These are phyloP conservation scores for Vanderwaltozyma verrucispora DNA, from an alignment of 805 yeast species.

Conservation along the genomic window DNA sequence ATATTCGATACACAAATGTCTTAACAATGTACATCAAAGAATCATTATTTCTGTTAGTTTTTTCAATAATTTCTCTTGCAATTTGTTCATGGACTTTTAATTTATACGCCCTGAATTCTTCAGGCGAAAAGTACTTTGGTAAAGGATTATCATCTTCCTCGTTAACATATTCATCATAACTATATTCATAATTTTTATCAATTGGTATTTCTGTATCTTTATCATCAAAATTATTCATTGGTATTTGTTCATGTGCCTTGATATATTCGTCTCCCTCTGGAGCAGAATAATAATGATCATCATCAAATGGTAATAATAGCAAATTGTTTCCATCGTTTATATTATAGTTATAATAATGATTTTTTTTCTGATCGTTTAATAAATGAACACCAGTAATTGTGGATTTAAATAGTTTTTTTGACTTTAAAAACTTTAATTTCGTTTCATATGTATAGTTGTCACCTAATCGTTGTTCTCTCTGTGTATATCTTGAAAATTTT, in stretches of 20 bases:
- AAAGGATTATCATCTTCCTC: conserved; percentile 7
- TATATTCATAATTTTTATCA: background rate
- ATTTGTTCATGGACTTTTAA: conserved; percentile 19
- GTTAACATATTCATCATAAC: background rate
- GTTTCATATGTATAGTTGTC: background rate
- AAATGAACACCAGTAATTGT: conserved; percentile 44
- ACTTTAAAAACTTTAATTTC: conserved; percentile 16
- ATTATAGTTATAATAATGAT: conserved; percentile 4
- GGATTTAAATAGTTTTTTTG: conserved; percentile 31
- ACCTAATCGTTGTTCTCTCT: conserved; percentile 2
- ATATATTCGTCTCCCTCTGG: conserved; percentile 1
- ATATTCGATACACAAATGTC: conserved; percentile 23
- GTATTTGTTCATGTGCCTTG: background rate
- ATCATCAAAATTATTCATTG: background rate
- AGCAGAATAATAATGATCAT: conserved; percentile 1
- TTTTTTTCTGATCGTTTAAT: conserved; percentile 2
- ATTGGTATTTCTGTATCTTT: background rate
- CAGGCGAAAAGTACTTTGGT: conserved; percentile 19
- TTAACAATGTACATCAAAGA: conserved; percentile 15
- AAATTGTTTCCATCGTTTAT: conserved; percentile 1
- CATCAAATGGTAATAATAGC: conserved; percentile 2
- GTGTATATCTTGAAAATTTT: conserved; percentile 51
- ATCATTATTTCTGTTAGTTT: conserved; percentile 6
- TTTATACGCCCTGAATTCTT: conserved; percentile 17
- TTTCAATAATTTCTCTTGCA: conserved; percentile 14